These are phyloP conservation scores for Wickerhamiella domercqiae DNA, from an alignment of 805 yeast genomes.

Conservation along the genomic window DNA sequence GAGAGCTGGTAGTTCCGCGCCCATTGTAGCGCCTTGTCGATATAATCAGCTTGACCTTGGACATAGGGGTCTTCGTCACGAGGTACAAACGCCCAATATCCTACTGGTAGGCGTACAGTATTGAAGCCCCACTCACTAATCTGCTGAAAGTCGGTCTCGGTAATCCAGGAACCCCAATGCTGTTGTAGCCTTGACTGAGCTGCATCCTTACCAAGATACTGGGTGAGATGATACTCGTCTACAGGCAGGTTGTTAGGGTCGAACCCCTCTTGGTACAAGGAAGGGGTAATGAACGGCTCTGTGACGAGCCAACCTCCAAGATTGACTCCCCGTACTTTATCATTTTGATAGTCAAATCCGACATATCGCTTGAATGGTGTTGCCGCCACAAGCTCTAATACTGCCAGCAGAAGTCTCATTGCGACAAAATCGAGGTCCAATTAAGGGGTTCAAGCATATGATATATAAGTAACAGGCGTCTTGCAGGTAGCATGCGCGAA, in stretches of 20 bases:
- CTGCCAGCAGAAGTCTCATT: conserved; percentile 1
- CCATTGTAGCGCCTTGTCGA: conserved; percentile 72
- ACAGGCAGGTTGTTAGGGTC: conserved; percentile 36
- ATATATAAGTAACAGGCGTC: too few relatives aligned
- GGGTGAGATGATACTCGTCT: conserved; percentile 64
- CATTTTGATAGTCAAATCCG: conserved; percentile 20
- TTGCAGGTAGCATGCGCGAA: too few relatives aligned
- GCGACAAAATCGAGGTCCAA: too few relatives aligned
- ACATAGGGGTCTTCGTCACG: conserved; percentile 69
- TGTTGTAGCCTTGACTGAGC: conserved; percentile 36
- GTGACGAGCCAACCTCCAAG: conserved; percentile 85
- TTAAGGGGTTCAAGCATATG: too few relatives aligned
- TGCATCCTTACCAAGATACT: conserved; percentile 43
- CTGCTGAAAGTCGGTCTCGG: conserved; percentile 50
- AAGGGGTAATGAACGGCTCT: conserved; percentile 77
- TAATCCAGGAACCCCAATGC: conserved; percentile 72
- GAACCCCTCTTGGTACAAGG: conserved; percentile 23
- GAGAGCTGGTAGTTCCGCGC: conserved; percentile 42
- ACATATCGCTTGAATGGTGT: conserved; percentile 27
- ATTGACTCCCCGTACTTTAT: conserved; percentile 37
- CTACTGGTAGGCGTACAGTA: conserved; percentile 79
- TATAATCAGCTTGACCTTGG: conserved; percentile 57
- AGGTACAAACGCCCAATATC: conserved; percentile 77
- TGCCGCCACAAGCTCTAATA: conserved; percentile 10
- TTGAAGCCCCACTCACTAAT: conserved; percentile 39